Evolutionary conservation across 108 stramenopile species (phyloP), one percentile per base, ranked within the genome.

Genomic region (Nitzschia sp.): DNA sequence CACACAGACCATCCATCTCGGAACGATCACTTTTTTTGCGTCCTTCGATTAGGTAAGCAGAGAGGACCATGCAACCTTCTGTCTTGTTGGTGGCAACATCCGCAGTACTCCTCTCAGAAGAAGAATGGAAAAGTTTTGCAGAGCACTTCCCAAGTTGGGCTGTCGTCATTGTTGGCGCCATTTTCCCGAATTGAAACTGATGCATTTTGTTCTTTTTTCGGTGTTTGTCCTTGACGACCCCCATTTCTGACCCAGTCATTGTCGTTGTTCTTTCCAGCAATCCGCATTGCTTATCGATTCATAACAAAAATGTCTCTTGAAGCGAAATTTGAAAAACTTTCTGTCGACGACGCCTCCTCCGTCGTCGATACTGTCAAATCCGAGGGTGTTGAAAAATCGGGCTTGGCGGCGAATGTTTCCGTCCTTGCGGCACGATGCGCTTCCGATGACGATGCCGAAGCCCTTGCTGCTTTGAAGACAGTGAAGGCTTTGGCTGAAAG

Each of bases 381-480:
- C 47, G 88, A 96, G 29, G 94, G 94, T 29, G 85, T 89, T 34
- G 83, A 79, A 35, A 92, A 92, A 76, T 84, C 84, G 33, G 95
- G 91, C 38, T 73, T 92, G 45, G 88, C 90, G 38, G 75, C 77
- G 29, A 84, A 84, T 69, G 80, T 85, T 45, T 63, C 62, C 53
- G 82, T 69, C 27, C 78, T 96, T 54, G 66, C 60, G 19, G 89
- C 85, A n/a, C 82, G 86, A 68, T 87, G 84, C 44, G 92, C 72
- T 34, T 90, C 90, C 53, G 92, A 78, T 30, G 84, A 85, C 55
- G 92, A 93, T 11, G 71, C 55, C 48, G 92, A 93, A 69, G 95
- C 95, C 41, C 38, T 93, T 62, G 85, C 92, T 45, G 82, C 80
- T 44, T 45, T 93, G 28, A 76, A 84, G 45, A 85, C 88, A 32